Evolutionary conservation across 495 filamentous ascomycete genomes (phyloP), one percentile per base, ranked within the genome.

Genomic region (Collariella sp.): DNA sequence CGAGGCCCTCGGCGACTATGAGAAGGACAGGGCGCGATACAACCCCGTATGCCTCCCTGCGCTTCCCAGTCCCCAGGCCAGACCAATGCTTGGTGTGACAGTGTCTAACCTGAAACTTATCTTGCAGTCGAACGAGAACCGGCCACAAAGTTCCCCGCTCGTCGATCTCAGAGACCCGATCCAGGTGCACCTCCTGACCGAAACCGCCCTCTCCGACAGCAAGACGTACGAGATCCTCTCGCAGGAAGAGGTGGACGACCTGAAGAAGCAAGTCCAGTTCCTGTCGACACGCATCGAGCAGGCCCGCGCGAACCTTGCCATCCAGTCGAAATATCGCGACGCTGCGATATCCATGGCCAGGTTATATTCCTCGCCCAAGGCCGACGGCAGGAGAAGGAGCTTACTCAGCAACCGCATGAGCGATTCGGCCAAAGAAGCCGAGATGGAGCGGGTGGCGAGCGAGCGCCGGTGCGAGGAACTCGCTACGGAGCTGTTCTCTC

Each of bases 241-340:
- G 0, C 83, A 89, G 41, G 90, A 94, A 62, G 90, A 96, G 64
- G 83, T 96, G 19, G 93, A 98, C 49, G 79, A 80, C 7, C 70
- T 97, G 61, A 98, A 97, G 74, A 94, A 87, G 65, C 87, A 95
- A 70, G 76, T 83, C 45, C 74, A 79, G 38, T 70, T 81, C 12
- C 69, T 97, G 24, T 76, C 77, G 24, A 79, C 77, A 59, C 84
- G 87, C n/a, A 83, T 93, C 61, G 87, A 89, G 51, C 81, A 84
- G 42, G 81, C 87, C 11, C 82, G 83, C 62, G 79, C 87, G 34
- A 95, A 88, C 69, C 76, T 97, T 35, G 81, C 83, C n/a, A 82
- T 96, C 43, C 93, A 98, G 64, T 87, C 82, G 20, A 97, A 96
- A 70, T 84, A 96, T 54, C 84, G 89, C 55, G 91, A 96, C 77